Percentiles rank a stretch among this genome's conserved stretches.
Conservation (phyloP, 176 grass and related monocot genomes). For the Urochloa ruziziensis region DNA sequence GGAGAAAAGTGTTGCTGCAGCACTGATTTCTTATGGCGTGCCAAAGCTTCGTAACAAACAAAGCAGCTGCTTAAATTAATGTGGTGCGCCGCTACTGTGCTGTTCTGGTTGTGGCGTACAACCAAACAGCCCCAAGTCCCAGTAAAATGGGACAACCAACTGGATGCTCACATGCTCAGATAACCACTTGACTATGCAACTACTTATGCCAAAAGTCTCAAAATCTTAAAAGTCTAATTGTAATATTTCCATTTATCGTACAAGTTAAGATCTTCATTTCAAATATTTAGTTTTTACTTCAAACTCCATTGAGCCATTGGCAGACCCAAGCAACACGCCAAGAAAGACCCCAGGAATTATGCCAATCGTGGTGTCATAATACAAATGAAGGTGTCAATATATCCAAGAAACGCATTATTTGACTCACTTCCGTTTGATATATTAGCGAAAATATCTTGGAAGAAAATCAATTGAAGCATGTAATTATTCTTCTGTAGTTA, state of each 20-base stretch:
- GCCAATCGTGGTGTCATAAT: neutral
- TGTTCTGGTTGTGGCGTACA: too few relatives aligned
- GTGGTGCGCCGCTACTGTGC: too few relatives aligned
- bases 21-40: too few relatives aligned
- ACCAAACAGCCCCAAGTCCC: too few relatives aligned
- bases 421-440: neutral
- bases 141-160: neutral
- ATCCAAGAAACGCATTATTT: neutral
- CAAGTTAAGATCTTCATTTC: neutral
- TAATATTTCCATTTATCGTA: constrained; percentile 12
- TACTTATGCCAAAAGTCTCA: neutral
- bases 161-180: neutral
- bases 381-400: neutral
- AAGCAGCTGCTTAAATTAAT: too few relatives aligned
- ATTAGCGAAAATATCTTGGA: constrained; percentile 10
- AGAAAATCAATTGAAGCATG: neutral
- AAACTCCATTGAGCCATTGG: neutral
- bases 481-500: neutral
- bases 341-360: neutral
- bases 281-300: neutral
- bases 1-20: too few relatives aligned
- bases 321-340: neutral
- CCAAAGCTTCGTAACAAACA: too few relatives aligned
- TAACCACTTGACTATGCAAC: neutral
- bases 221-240: neutral